Percentiles rank a stretch among this genome's conserved stretches.
These are phyloP conservation scores for Jackrogersella minutella DNA, from an alignment of 495 filamentous ascomycete species.

Conservation along the genomic window DNA sequence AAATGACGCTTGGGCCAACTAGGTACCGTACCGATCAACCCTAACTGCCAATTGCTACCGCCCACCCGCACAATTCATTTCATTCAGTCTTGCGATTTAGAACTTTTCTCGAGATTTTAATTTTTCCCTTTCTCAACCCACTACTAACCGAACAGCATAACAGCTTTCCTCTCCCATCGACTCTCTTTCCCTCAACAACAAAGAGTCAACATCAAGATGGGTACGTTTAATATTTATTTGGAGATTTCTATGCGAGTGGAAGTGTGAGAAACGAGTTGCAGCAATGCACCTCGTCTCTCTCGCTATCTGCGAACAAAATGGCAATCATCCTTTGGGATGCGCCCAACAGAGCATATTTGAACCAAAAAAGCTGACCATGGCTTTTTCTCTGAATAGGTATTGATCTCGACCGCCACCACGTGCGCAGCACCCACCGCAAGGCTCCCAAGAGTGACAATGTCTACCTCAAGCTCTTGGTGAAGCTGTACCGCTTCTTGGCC, in stretches of 20 bases:
- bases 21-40: constrained; percentile 11
- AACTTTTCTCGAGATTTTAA: constrained; percentile 39
- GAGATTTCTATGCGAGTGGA: constrained; percentile 57
- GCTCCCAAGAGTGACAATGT: constrained; percentile 98
- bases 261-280: constrained; percentile 28
- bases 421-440: constrained; percentile 86
- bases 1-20: background rate
- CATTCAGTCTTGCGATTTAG: constrained; percentile 22
- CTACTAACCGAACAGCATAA: constrained; percentile 49
- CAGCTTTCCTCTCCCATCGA: constrained; percentile 49
- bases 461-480: constrained; percentile 96
- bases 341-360: constrained; percentile 45
- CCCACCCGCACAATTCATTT: constrained; percentile 49
- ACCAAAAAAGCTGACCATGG: constrained; percentile 62
- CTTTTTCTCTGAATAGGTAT: constrained; percentile 63
- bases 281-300: constrained; percentile 20
- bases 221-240: constrained; percentile 52
- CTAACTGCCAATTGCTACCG: constrained; percentile 52
- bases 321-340: constrained; percentile 43
- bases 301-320: constrained; percentile 51
- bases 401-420: constrained; percentile 82
- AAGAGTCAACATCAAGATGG: constrained; percentile 58
- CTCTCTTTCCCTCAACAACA: constrained; percentile 49
- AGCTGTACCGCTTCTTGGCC: constrained; percentile 98
- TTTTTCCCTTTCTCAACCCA: constrained; percentile 30